Evolutionary conservation across 2,329 filamentous ascomycete species (phyloP).

Genomic region (Lasiodiplodia hormozganensis): DNA sequence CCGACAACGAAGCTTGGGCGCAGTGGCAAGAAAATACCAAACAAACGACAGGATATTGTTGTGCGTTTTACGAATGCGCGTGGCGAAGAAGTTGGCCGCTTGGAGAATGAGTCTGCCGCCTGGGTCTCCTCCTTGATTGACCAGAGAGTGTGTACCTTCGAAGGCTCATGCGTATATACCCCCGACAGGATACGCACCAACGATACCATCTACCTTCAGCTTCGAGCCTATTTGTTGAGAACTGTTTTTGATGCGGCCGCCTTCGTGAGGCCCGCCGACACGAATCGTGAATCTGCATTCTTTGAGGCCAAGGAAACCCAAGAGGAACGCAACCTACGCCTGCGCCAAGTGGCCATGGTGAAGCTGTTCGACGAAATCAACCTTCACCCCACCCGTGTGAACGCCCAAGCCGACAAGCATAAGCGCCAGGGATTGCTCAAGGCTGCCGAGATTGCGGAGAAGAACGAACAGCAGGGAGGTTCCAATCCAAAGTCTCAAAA

Average conservation of each 20-base stretch:
- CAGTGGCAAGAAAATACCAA: slow-evolving; percentile 53
- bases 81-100: slow-evolving; percentile 83
- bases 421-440: slow-evolving; percentile 84
- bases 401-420: slow-evolving; percentile 75
- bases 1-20: slow-evolving; percentile 54
- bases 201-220: slow-evolving; percentile 91
- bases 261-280: slow-evolving; percentile 68
- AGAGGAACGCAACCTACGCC: slow-evolving; percentile 82
- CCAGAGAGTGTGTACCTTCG: slow-evolving; percentile 85
- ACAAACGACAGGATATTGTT: slow-evolving; percentile 77
- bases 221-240: slow-evolving; percentile 77
- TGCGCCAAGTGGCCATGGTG: slow-evolving; percentile 87
- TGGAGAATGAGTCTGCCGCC: slow-evolving; percentile 84
- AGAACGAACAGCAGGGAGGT: slow-evolving; percentile 56
- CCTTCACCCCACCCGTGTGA: slow-evolving; percentile 76
- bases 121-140: slow-evolving; percentile 95
- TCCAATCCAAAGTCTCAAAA: slow-evolving; percentile 52
- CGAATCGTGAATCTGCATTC: slow-evolving; percentile 74
- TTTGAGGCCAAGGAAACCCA: slow-evolving; percentile 86
- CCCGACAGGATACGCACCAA: slow-evolving; percentile 86
- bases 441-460: slow-evolving; percentile 87
- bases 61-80: slow-evolving; percentile 85
- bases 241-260: slow-evolving; percentile 73
- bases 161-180: slow-evolving; percentile 86
- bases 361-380: slow-evolving; percentile 90